Evolutionary conservation across 2,329 filamentous ascomycete genomes (phyloP).

Genomic region (Metarhizium rileyi): DNA sequence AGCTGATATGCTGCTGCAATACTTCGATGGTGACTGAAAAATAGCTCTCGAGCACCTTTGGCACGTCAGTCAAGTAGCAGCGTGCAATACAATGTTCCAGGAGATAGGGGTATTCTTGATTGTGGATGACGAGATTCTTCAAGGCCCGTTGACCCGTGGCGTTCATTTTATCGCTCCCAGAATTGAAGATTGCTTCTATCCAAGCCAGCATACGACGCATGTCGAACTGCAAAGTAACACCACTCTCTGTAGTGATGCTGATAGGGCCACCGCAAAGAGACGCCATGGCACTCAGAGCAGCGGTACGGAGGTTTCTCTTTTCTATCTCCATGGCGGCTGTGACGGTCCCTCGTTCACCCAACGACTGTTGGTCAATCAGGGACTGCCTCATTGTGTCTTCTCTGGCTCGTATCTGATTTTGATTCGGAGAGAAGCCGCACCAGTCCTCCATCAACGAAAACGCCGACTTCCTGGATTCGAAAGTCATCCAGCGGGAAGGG

Average conservation of each 20-base stretch:
- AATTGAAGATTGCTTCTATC: slow-evolving; percentile 92
- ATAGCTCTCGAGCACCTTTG: slow-evolving; percentile 87
- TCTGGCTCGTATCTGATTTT: slow-evolving; percentile 66
- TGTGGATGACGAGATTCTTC: slow-evolving; percentile 82
- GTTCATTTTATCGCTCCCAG: slow-evolving; percentile 84
- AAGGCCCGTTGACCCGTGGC: slow-evolving; percentile 79
- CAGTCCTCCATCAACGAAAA: slow-evolving; percentile 98
- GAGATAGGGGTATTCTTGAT: slow-evolving; percentile 75
- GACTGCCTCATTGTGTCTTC: slow-evolving; percentile 85
- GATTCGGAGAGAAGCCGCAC: slow-evolving; percentile 95
- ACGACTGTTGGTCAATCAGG: slow-evolving; percentile 67
- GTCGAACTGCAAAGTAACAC: slow-evolving; percentile 82
- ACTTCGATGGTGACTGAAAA: slow-evolving; percentile 88
- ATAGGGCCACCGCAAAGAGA: slow-evolving; percentile 80
- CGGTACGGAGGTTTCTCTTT: slow-evolving; percentile 82
- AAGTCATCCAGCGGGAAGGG: slow-evolving; percentile 90
- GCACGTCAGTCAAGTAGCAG: slow-evolving; percentile 73
- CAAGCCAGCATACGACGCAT: slow-evolving; percentile 86
- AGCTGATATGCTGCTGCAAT: slow-evolving; percentile 71
- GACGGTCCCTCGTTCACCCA: slow-evolving; percentile 65
- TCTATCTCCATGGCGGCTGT: slow-evolving; percentile 95
- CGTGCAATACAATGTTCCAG: slow-evolving; percentile 84
- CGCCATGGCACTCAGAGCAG: slow-evolving; percentile 91
- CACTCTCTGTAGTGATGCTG: slow-evolving; percentile 78
- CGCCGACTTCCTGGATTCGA: slow-evolving; percentile 88